phyloP scores from a whole-genome alignment of 108 stramenopile species.

The Nannochloropsis granulata region DNA sequence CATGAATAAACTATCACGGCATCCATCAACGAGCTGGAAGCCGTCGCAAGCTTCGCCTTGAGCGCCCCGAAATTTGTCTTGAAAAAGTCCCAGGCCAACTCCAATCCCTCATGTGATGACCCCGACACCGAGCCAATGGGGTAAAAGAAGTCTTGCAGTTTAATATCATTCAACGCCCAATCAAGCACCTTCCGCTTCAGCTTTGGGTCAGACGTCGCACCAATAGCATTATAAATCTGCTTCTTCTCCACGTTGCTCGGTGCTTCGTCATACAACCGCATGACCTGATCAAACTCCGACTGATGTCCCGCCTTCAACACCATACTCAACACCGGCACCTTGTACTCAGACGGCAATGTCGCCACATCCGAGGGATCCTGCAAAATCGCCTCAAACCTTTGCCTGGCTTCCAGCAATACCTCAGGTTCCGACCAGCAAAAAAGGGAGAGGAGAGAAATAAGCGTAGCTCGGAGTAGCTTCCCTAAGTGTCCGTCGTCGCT shows the following conservation, averaged over 20 bases:
- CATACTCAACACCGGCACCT: slow-evolving; percentile 61
- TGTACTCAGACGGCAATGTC: slow-evolving; percentile 65
- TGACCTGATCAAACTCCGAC: slow-evolving; percentile 59
- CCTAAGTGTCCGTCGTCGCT: slow-evolving; percentile 63
- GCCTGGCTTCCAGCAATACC: slow-evolving; percentile 57
- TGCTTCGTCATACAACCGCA: slow-evolving; percentile 61
- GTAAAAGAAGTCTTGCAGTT: slow-evolving; percentile 96
- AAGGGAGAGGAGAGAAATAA: slow-evolving; percentile 58
- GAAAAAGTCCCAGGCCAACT: slow-evolving; percentile 74
- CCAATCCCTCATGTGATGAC: slow-evolving; percentile 54
- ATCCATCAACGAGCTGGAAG: slow-evolving; percentile 68
- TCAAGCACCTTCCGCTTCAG: slow-evolving; percentile 64
- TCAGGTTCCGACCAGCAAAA: neutral
- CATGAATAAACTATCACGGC: slow-evolving; percentile 65
- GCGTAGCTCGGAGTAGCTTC: slow-evolving; percentile 61
- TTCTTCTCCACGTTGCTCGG: slow-evolving; percentile 26
- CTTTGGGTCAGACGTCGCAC: slow-evolving; percentile 42
- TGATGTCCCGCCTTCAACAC: slow-evolving; percentile 64
- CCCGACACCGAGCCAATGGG: slow-evolving; percentile 60
- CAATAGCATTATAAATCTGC: slow-evolving; percentile 48
- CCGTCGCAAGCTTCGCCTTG: slow-evolving; percentile 64
- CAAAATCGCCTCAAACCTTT: slow-evolving; percentile 55
- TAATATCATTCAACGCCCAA: slow-evolving; percentile 76
- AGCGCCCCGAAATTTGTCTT: slow-evolving; percentile 60
- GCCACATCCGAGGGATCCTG: slow-evolving; percentile 50